Percentiles rank a stretch among this genome's conserved stretches.
Conservation (phyloP, 768 basidiomycete genomes). For the Xanthoconium stramineum region DNA sequence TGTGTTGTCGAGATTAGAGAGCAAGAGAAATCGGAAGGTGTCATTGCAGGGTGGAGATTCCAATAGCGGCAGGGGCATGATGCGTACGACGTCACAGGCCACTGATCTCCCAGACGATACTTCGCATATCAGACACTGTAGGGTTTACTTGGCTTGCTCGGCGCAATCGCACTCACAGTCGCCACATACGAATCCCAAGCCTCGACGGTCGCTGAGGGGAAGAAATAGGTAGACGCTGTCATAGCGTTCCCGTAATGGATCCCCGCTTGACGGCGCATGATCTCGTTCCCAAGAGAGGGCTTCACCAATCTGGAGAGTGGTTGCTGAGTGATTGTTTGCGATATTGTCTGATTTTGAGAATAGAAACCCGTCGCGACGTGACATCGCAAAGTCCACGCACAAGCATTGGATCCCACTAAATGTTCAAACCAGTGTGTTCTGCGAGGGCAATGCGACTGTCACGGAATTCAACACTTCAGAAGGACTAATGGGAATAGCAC, state of each 20-base stretch:
- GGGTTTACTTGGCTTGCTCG: not conserved
- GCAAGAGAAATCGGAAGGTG: constrained; percentile 36
- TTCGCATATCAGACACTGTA: not conserved
- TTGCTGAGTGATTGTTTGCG: too few relatives aligned
- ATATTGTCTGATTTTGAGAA: too few relatives aligned
- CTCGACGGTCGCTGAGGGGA: constrained; percentile 51
- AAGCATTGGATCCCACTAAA: too few relatives aligned
- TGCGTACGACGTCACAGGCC: constrained; percentile 24
- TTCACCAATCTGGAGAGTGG: too few relatives aligned
- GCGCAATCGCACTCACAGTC: not conserved
- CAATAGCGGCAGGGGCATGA: constrained; percentile 17
- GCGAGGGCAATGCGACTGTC: too few relatives aligned
- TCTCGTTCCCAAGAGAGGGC: constrained; percentile 44
- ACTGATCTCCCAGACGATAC: constrained; percentile 11
- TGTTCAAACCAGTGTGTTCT: too few relatives aligned
- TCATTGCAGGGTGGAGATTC: constrained; percentile 27
- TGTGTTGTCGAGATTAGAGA: constrained; percentile 29
- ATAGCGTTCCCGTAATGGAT: constrained; percentile 52
- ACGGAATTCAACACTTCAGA: too few relatives aligned
- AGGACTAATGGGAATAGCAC: too few relatives aligned
- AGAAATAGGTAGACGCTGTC: constrained; percentile 49
- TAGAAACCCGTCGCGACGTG: too few relatives aligned
- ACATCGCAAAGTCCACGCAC: too few relatives aligned
- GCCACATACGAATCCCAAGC: constrained; percentile 56
- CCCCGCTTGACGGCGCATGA: constrained; percentile 51